phyloP scores from a whole-genome alignment of 1,284 basidiomycete species.

The Boletus hoseneyae region DNA sequence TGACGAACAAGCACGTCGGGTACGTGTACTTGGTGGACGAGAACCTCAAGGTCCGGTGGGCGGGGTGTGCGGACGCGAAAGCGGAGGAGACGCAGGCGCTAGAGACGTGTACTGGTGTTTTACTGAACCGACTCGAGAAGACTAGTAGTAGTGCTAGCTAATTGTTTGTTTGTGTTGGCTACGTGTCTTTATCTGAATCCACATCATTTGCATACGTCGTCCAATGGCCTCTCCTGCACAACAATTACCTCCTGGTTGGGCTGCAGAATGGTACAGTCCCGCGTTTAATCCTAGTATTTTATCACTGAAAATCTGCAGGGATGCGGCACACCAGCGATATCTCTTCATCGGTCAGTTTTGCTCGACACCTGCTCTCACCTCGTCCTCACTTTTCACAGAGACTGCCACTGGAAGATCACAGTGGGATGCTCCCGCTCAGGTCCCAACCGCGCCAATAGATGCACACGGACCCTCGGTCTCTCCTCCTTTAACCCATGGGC shows the following conservation, averaged over 20 bases:
- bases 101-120: conserved; percentile 69
- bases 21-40: conserved; percentile 92
- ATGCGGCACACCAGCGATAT: conserved; percentile 75
- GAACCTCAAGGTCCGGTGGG: conserved; percentile 88
- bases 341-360: conserved; percentile 69
- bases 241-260: conserved; percentile 86
- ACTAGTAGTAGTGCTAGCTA: conserved; percentile 3
- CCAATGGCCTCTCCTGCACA: conserved; percentile 60
- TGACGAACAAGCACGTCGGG: conserved; percentile 89
- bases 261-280: conserved; percentile 73
- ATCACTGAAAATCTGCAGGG: conserved; percentile 49
- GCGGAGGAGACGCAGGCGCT: conserved; percentile 70
- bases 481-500: conserved; percentile 35
- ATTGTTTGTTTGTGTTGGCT: conserved; percentile 36
- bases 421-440: conserved; percentile 57
- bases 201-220: too few relatives aligned
- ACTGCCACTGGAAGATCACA: conserved; percentile 57
- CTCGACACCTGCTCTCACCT: not conserved
- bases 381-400: conserved; percentile 36
- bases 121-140: conserved; percentile 57
- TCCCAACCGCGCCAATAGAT: conserved; percentile 38
- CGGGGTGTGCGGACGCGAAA: conserved; percentile 83
- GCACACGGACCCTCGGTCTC: conserved; percentile 37
- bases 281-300: fast-evolving
- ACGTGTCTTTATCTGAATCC: conserved; percentile 26